phyloP scores from a whole-genome alignment of 495 filamentous ascomycete species.

The Venustampulla echinocandica region DNA sequence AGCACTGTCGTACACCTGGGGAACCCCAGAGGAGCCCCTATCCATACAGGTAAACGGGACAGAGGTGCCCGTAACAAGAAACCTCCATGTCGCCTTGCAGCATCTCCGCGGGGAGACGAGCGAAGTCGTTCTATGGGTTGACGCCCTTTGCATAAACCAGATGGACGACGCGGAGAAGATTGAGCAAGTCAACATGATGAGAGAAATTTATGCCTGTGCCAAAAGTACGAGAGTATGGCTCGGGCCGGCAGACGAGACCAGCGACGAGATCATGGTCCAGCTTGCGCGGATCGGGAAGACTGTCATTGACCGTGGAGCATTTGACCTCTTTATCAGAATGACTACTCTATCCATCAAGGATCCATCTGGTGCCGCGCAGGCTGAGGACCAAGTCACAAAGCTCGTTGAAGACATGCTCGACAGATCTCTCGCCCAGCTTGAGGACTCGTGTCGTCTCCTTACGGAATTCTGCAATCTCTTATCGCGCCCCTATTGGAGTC shows the following conservation, averaged over 20 bases:
- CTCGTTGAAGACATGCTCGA: background rate
- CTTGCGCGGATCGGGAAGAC: background rate
- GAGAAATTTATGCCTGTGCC: conserved; percentile 17
- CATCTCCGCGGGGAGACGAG: background rate
- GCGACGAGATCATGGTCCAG: background rate
- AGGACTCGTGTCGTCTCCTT: background rate
- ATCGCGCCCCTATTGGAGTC: background rate
- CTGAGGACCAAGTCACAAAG: background rate
- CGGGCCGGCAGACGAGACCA: background rate
- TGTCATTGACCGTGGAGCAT: background rate
- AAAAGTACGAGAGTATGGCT: background rate
- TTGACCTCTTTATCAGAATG: background rate
- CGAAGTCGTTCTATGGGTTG: conserved; percentile 23
- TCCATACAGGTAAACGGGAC: background rate
- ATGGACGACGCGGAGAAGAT: conserved; percentile 17
- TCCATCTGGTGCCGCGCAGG: too few species aligned
- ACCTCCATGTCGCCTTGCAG: background rate
- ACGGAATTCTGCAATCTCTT: background rate
- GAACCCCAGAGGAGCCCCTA: background rate
- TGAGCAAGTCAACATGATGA: conserved; percentile 23
- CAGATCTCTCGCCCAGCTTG: background rate
- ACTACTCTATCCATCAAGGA: background rate
- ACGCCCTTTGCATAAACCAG: conserved; percentile 27
- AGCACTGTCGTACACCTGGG: background rate
- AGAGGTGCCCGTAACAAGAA: background rate